Evolutionary conservation across 2,329 filamentous ascomycete genomes (phyloP).

Genomic region (Reticulascus tulasneorum): DNA sequence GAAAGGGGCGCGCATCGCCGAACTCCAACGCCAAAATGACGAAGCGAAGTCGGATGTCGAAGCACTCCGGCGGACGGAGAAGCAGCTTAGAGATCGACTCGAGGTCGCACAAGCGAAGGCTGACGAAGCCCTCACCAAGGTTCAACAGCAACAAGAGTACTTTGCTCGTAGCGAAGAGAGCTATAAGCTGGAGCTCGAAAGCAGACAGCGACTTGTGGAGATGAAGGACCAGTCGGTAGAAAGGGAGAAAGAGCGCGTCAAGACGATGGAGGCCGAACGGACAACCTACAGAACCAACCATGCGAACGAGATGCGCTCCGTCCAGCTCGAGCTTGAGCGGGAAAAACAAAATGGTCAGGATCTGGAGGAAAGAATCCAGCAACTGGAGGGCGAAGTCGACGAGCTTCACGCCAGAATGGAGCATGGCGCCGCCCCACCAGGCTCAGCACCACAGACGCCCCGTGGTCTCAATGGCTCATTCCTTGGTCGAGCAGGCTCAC

Average conservation of each 20-base stretch:
- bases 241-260: conserved; percentile 66
- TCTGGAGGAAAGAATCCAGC: conserved; percentile 44
- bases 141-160: conserved; percentile 82
- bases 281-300: conserved; percentile 59
- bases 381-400: conserved; percentile 51
- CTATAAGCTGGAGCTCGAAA: conserved; percentile 82
- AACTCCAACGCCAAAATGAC: conserved; percentile 84
- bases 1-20: conserved; percentile 83
- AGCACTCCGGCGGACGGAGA: conserved; percentile 72
- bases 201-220: conserved; percentile 74
- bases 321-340: conserved; percentile 55
- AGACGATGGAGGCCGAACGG: conserved; percentile 65
- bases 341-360: conserved; percentile 42
- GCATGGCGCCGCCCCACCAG: conserved; percentile 35
- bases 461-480: conserved; percentile 54
- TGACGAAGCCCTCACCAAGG: conserved; percentile 75
- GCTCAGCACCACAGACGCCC: conserved; percentile 57
- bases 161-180: conserved; percentile 79
- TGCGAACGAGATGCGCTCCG: conserved; percentile 53
- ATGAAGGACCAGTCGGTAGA: conserved; percentile 73
- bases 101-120: conserved; percentile 82
- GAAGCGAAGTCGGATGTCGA: conserved; percentile 77
- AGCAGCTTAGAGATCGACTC: conserved; percentile 73
- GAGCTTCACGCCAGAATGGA: conserved; percentile 46
- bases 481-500: conserved; percentile 51